phyloP scores from a whole-genome alignment of 1,284 basidiomycete genomes.

The Boletus subluridellus region DNA sequence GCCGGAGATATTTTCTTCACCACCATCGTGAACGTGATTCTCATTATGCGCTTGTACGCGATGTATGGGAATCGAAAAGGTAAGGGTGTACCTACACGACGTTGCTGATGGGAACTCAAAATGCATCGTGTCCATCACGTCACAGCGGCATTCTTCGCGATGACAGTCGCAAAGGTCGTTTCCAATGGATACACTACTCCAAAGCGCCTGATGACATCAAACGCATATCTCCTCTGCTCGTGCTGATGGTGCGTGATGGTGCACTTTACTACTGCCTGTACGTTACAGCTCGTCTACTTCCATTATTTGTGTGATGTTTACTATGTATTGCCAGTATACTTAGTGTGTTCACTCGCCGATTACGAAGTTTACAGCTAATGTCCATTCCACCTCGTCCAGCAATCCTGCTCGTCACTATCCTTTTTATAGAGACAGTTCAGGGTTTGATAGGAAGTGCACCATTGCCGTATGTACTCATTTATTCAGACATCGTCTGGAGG shows the following conservation, averaged over 20 bases:
- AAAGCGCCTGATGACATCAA: neutral
- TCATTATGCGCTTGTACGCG: constrained; percentile 7
- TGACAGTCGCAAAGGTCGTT: constrained; percentile 2
- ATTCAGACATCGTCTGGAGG: neutral
- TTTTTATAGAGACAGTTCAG: neutral
- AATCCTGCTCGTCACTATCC: neutral
- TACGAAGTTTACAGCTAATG: neutral
- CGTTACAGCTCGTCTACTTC: neutral
- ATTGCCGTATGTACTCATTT: neutral
- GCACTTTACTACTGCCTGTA: constrained; percentile 7
- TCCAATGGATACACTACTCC: neutral
- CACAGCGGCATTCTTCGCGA: constrained; percentile 3
- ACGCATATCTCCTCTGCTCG: constrained; percentile 2
- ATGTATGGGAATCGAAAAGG: constrained; percentile 5
- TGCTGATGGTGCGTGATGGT: constrained; percentile 6
- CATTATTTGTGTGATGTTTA: neutral
- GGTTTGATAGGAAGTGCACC: neutral
- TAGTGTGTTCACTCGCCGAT: neutral
- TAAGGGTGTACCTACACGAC: neutral
- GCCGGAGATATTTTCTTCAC: constrained; percentile 4
- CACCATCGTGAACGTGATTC: constrained; percentile 4
- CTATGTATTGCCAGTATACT: neutral
- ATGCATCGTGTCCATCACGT: neutral
- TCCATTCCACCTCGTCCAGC: neutral
- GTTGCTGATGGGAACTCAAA: neutral